Evolutionary conservation across 805 yeast species (phyloP), one percentile per base, ranked within the genome.

Genomic region (Metschnikowia dekortorum): DNA sequence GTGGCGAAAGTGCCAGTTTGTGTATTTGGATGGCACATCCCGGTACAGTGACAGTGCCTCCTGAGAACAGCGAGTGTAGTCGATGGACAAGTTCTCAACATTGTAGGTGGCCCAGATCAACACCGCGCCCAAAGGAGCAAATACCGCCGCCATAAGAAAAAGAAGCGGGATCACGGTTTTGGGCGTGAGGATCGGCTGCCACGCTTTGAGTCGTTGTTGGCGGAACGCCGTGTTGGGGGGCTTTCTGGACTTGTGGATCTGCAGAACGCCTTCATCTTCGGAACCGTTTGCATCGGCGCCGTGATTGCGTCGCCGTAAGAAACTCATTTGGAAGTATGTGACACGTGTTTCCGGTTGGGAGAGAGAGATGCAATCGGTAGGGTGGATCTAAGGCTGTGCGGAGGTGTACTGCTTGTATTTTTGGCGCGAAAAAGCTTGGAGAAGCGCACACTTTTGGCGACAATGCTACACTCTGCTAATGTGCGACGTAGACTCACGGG

Each of bases 151-250:
- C 39, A 88, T 70, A 26, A 86, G 56, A 44, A 90, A 76, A 49
- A 94, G 75, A 46, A 92, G 73, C 2, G 98, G 98, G 41, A 94
- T 78, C 42, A 92, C 97, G 14, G 95, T 84, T 57, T 84, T 84
- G 13, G 98, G 97, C 1, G 97, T 87, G 49, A 94, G 78, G 48
- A 94, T 89, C 1, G 98, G 99, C 59, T 82, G 86, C 86, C 85
- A 82, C 46, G 87, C 84, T 63, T 82, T 81, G 58, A 82, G 71
- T 50, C 87, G 70, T 68, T 82, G 87, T 58, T 87, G 95, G 62
- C 91, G 78, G 62, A 87, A 87, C 2, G 91, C 92, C 6, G 92
- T 87, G 65, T 87, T 74, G 51, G 76, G 76, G 3, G 76, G 79
- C 50, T 69, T 73, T 34, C 76, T 57, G 10, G 72, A 69, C 56